Base-by-base conservation (phyloP, 2,329 filamentous ascomycete genomes). In the Blastomyces emzantsi region DNA sequence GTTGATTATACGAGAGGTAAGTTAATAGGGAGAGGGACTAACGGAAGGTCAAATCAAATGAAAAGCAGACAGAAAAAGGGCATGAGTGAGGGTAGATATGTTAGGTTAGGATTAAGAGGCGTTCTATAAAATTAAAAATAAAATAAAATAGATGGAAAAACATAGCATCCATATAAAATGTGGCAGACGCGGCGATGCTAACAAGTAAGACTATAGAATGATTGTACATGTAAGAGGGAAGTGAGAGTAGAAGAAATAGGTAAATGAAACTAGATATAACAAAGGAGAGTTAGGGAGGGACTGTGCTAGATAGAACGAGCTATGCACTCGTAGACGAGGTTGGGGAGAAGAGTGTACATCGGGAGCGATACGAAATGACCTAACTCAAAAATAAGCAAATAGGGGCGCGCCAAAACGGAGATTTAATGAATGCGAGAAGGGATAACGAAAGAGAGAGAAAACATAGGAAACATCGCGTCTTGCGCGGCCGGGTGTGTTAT, bases 381-480 rank as follows among this genome's bases (percentile, higher is more conserved):
- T 30, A 55, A 36, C 36, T 39, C 36, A 13, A 39, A 39, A 39
- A 39, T 39, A 36, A 33, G 36, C 9, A 33, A 19, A 54, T 19
- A 62, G n/a, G 39, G 43, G 8, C 56, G 9, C 11, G n/a, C 30
- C 17, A 39, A 58, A 47, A 36, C 41, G 11, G 33, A 47, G 17
- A n/a, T 41, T 55, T n/a, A 59, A 25, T n/a, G n/a, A 47, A 28
- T 17, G 45, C 6, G 49, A 28, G 17, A n/a, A 13, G 11, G 28
- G 25, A 56, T 3, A 39, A 19, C 5, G 45, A 49, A 45, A 8
- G 17, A 9, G 8, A 28, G 39, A 25, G 19, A 63, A 39, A 33
- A 51, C 45, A 56, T 39, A 25, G 19, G 54, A 59, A 52, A 63
- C 61, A 54, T 45, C 60, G 36, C 60, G 60, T 19, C 60, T 62